phyloP scores from a whole-genome alignment of 306 rosid genomes.

The Dicorynia guianensis region DNA sequence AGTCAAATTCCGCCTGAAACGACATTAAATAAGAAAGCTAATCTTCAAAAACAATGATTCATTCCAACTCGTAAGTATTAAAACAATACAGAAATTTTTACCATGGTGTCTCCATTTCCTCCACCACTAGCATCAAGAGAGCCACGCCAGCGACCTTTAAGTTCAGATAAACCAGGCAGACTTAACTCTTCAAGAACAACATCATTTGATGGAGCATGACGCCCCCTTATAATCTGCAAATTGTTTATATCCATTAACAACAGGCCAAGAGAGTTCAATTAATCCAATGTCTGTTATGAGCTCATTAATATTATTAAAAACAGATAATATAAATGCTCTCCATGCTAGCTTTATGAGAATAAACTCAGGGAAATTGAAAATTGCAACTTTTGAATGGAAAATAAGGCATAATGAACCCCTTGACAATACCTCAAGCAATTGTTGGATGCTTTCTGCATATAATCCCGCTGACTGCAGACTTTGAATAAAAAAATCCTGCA shows the following conservation, averaged over 20 bases:
- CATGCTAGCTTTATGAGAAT: constrained; percentile 28
- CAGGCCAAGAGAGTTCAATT: constrained; percentile 18
- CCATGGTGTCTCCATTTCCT: constrained; percentile 97
- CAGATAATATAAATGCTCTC: constrained; percentile 13
- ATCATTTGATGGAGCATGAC: constrained; percentile 61
- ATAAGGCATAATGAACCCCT: constrained; percentile 15
- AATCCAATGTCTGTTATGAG: constrained; percentile 9
- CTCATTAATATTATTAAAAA: constrained; percentile 25
- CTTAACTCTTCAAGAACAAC: constrained; percentile 71
- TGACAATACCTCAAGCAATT: constrained; percentile 77
- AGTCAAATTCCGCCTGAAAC: constrained; percentile 88
- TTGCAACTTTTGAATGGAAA: constrained; percentile 32
- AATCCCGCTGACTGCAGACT: constrained; percentile 84
- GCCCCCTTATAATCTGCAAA: constrained; percentile 72
- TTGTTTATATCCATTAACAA: constrained; percentile 16
- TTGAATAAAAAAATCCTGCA: constrained; percentile 88
- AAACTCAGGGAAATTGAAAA: constrained; percentile 35
- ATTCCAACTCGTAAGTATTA: constrained; percentile 35
- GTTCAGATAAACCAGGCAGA: constrained; percentile 88
- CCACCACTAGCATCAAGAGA: constrained; percentile 97
- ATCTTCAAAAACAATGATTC: constrained; percentile 41
- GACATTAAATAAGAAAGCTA: constrained; percentile 39
- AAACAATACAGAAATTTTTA: constrained; percentile 46
- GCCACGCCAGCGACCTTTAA: constrained; percentile 88
- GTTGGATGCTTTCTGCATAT: constrained; percentile 57